A percentile compares a stretch with the other conserved stretches of the same genome.
Evolutionary conservation across 768 basidiomycete species (phyloP).

Genomic region (Coprinopsis sp.): DNA sequence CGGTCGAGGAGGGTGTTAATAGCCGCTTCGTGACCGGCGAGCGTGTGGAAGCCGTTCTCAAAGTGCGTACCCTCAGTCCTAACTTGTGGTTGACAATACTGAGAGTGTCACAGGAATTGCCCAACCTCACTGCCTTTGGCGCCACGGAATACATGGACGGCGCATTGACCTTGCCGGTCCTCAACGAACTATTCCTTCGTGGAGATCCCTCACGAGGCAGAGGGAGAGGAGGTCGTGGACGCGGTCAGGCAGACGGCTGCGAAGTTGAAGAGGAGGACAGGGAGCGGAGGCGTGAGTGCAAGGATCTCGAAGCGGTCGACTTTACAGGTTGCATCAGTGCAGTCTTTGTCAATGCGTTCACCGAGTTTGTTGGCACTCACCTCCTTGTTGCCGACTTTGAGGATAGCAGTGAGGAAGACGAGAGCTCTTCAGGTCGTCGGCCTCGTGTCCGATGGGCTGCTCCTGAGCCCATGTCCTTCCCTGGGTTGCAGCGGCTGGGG

Average conservation of each 20-base stretch:
- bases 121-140: slow-evolving; percentile 83
- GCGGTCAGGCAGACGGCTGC: slow-evolving; percentile 53
- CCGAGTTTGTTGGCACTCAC: slow-evolving; percentile 74
- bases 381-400: slow-evolving; percentile 44
- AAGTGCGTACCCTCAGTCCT: slow-evolving; percentile 41
- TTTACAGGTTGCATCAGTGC: slow-evolving; percentile 92
- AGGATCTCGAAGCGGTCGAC: slow-evolving; percentile 83
- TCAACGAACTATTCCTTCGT: slow-evolving; percentile 88
- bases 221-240: slow-evolving; percentile 63
- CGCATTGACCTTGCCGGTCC: slow-evolving; percentile 75
- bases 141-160: slow-evolving; percentile 99
- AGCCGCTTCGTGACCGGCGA: slow-evolving; percentile 92
- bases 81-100: slow-evolving; percentile 13
- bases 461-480: slow-evolving; percentile 54
- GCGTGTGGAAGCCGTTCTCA: slow-evolving; percentile 71
- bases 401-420: slow-evolving; percentile 38
- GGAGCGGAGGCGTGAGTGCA: slow-evolving; percentile 68
- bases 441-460: slow-evolving; percentile 29
- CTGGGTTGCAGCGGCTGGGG: slow-evolving; percentile 72
- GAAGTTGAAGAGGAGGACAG: slow-evolving; percentile 75
- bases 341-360: slow-evolving; percentile 82
- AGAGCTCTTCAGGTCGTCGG: slow-evolving; percentile 26
- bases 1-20: slow-evolving; percentile 83
- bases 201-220: slow-evolving; percentile 66
- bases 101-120: slow-evolving; percentile 62